Percentiles rank a stretch among this genome's conserved stretches.
These are phyloP conservation scores for Davidsoniella neocaledoniae DNA, from an alignment of 2,329 filamentous ascomycete genomes.

Conservation along the genomic window DNA sequence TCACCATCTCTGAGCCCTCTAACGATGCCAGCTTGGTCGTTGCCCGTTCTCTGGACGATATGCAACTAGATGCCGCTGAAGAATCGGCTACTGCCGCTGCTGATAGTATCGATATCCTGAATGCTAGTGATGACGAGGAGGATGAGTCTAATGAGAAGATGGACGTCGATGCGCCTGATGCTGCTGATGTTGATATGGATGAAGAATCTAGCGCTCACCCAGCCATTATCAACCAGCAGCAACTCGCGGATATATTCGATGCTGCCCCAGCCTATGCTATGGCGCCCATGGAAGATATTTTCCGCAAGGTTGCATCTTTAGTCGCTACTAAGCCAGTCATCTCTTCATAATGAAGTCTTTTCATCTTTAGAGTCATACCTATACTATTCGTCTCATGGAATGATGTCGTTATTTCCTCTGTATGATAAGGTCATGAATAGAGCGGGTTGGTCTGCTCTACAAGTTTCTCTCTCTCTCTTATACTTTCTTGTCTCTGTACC, in stretches of 20 bases:
- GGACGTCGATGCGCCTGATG: constrained; percentile 19
- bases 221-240: constrained; percentile 50
- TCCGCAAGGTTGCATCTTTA: constrained; percentile 52
- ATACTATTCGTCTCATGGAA: not conserved
- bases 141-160: not conserved
- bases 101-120: constrained; percentile 20
- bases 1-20: constrained; percentile 42
- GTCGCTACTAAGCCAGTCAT: constrained; percentile 11
- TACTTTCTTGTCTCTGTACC: too few relatives aligned
- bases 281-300: constrained; percentile 58
- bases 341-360: not conserved
- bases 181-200: constrained; percentile 28
- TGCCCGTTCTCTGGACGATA: constrained; percentile 37
- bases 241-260: constrained; percentile 54
- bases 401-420: too few relatives aligned
- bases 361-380: too few relatives aligned
- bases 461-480: too few relatives aligned
- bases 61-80: constrained; percentile 28
- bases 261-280: constrained; percentile 50
- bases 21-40: constrained; percentile 34
- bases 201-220: constrained; percentile 33
- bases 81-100: constrained; percentile 17
- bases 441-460: not conserved
- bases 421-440: not conserved
- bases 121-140: constrained; percentile 26